Base-by-base conservation (phyloP, 75 land plant species). In the Sequoiadendron giganteum region DNA sequence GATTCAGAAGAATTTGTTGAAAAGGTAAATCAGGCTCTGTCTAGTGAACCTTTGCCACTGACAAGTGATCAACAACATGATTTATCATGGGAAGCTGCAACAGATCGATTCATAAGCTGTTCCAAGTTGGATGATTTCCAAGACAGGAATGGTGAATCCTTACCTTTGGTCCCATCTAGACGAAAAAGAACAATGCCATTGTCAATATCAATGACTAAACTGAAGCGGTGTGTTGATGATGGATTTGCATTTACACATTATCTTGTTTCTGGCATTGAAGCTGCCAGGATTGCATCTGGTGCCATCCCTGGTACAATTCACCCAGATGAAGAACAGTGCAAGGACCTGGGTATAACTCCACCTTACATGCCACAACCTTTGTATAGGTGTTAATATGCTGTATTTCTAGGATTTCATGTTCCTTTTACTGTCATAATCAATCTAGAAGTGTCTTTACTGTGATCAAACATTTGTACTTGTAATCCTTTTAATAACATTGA, bases 71-170 rank as follows among this genome's bases (percentile, higher is more conserved):
- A 93, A 39, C 90, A 86, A 85, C 91, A 96, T 79, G 87, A 90
- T 70, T 89, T 96, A 13, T 96, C 98, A 48, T 96, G 98, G 98
- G 98, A 96, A 55, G 94, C 97, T 83, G 98, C 98, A 10, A 95
- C 98, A 48, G 97, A 95, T 52, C 85, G 98, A 76, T 96, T 96
- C 84, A 49, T 95, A 15, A 80, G 86, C 40, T 91, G 86, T 73
- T 85, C 98, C 49, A 92, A 91, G 61, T 86, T 96, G 73, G 90
- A 91, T 32, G 58, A 87, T 32, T 72, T 45, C 13, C 49, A 30
- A 30, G 81, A 19, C 25, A 77, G 56, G 43, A 54, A 49, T 39
- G 48, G n/a, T 28, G 36, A 38, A 39, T 40, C 56, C 15, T 79
- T 76, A 45, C 90, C 86, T 78, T 18, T 84, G 4, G 40, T 48